phyloP scores from a whole-genome alignment of 352 stramenopile species.

The Phytophthora pisi region DNA sequence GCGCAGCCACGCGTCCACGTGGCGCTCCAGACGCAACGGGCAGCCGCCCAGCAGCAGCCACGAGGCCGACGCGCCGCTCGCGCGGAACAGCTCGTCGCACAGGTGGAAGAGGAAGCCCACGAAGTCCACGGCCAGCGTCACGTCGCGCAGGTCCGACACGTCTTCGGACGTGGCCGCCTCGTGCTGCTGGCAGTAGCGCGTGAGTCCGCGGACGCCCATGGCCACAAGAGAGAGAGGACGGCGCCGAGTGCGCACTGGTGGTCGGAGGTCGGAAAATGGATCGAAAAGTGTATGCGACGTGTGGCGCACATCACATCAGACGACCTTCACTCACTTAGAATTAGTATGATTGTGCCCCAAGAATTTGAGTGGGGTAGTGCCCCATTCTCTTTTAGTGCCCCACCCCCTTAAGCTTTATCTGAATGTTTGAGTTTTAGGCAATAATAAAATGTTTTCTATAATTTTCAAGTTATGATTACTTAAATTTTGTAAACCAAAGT shows the following conservation, averaged over 20 bases:
- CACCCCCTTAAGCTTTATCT: no score
- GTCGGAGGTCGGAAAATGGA: no score
- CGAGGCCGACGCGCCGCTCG: constrained; percentile 34
- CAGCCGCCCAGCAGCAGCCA: constrained; percentile 78
- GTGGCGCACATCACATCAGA: no score
- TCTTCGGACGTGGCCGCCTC: constrained; percentile 48
- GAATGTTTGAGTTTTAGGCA: no score
- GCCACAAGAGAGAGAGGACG: neutral
- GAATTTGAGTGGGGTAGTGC: no score
- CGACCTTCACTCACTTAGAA: no score
- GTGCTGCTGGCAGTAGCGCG: constrained; percentile 60
- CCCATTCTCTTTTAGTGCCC: no score
- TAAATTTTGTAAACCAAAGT: no score
- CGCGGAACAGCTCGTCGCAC: constrained; percentile 59
- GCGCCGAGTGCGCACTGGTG: neutral
- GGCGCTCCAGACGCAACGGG: constrained; percentile 47
- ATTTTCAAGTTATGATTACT: no score
- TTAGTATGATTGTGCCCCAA: no score
- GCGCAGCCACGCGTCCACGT: constrained; percentile 57
- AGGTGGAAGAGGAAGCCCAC: constrained; percentile 79
- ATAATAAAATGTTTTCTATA: no score
- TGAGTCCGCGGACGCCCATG: constrained; percentile 74
- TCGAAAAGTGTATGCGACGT: no score
- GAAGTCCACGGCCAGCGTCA: constrained; percentile 84
- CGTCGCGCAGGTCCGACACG: constrained; percentile 48